phyloP scores from a whole-genome alignment of 345 rosid species.

The Orychophragmus violaceus region DNA sequence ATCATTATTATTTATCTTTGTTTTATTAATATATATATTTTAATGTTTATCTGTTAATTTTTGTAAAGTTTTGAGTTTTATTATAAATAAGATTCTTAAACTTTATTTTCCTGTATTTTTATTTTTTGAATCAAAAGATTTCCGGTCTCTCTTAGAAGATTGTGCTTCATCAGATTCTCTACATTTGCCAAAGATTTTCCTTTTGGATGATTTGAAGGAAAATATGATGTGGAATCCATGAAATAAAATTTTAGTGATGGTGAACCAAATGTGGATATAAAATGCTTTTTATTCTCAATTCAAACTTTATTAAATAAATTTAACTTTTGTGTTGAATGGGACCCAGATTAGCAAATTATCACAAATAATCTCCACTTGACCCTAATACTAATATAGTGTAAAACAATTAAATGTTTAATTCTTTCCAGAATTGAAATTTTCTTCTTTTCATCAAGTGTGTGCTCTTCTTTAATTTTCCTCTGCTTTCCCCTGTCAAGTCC shows the following conservation, averaged over 20 bases:
- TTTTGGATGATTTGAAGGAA: conserved; percentile 12
- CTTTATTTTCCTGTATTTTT: too few relatives aligned
- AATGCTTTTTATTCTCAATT: not conserved
- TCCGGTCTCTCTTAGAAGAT: too few relatives aligned
- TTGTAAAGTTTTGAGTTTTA: too few relatives aligned
- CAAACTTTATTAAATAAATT: not conserved
- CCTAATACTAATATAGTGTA: conserved; percentile 6
- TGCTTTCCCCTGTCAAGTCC: conserved; percentile 28
- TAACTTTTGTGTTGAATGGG: not conserved
- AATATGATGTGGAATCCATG: conserved; percentile 24
- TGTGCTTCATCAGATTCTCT: conserved; percentile 20
- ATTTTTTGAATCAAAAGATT: too few relatives aligned
- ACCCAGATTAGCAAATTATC: conserved; percentile 2
- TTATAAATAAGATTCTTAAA: too few relatives aligned
- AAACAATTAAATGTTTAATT: not conserved
- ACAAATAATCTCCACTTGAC: conserved; percentile 31
- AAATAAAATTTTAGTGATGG: not conserved
- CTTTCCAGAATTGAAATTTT: not conserved
- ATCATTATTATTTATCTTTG: too few relatives aligned
- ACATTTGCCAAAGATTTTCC: conserved; percentile 18
- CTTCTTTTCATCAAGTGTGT: conserved; percentile 26
- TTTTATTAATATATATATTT: too few relatives aligned
- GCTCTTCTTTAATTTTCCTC: conserved; percentile 19
- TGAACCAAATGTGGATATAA: conserved; percentile 8
- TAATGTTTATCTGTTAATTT: too few relatives aligned